Conservation (phyloP, 1,284 basidiomycete species). For the Microbotryomycetes sp. region DNA sequence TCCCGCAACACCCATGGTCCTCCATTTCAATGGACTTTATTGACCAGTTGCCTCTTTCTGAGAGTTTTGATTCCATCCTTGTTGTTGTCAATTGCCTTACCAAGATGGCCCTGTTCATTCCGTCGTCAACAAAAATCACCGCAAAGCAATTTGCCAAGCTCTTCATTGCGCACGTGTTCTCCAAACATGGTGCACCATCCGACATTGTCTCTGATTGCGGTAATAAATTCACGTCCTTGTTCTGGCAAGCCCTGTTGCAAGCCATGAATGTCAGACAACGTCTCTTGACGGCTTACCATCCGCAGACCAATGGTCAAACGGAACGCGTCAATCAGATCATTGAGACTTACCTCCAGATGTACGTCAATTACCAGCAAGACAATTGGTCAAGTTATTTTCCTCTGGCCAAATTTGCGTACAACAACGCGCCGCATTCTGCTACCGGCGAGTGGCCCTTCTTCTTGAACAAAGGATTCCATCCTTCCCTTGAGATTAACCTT, state of each 20-base stretch:
- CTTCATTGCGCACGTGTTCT: slow-evolving; percentile 39
- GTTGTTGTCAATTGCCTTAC: slow-evolving; percentile 43
- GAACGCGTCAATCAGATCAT: slow-evolving; percentile 46
- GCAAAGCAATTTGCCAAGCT: slow-evolving; percentile 36
- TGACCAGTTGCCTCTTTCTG: slow-evolving; percentile 38
- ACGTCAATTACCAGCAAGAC: slow-evolving; percentile 43
- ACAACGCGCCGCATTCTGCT: slow-evolving; percentile 43
- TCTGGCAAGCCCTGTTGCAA: slow-evolving; percentile 34
- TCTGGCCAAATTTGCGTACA: slow-evolving; percentile 48
- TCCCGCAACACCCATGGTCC: slow-evolving; percentile 37
- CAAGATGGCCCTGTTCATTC: slow-evolving; percentile 36
- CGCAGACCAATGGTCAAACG: slow-evolving; percentile 47
- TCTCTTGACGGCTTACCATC: slow-evolving; percentile 43
- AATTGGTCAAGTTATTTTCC: slow-evolving; percentile 47
- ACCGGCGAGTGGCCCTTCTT: slow-evolving; percentile 35
- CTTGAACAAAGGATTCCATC: slow-evolving; percentile 17
- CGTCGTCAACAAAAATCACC: slow-evolving; percentile 36
- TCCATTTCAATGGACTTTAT: slow-evolving; percentile 39
- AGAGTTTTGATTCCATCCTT: slow-evolving; percentile 42
- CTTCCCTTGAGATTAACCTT: slow-evolving; percentile 32
- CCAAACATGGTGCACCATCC: slow-evolving; percentile 33
- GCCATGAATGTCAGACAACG: slow-evolving; percentile 36
- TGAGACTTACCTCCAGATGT: slow-evolving; percentile 44
- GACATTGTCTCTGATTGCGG: slow-evolving; percentile 40
- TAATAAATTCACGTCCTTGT: slow-evolving; percentile 38